Evolutionary conservation across 2,329 filamentous ascomycete genomes (phyloP), one percentile per base, ranked within the genome.

Genomic region (Alternaria burnsii): DNA sequence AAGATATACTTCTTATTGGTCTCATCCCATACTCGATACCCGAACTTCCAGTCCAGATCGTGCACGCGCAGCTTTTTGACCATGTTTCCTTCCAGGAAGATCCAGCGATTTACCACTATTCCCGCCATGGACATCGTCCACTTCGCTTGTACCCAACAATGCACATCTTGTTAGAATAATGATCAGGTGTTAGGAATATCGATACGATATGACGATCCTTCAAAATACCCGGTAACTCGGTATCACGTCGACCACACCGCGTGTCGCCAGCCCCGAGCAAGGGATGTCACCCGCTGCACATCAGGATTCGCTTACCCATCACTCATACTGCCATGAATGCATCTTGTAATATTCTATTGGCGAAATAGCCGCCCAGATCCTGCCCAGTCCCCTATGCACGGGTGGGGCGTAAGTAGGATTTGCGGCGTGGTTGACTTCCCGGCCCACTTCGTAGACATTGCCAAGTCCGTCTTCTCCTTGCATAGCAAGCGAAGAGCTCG

Each of bases 391-490:
- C 24, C 20, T 22, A 18, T 50, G 46, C 46, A 36, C 46, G 46
- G 46, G 14, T 50, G 46, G n/a, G 30, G 46, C 16, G 46, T 12
- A 18, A 22, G 32, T 12, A 26, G 46, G 46, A 50, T 50, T 50
- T 38, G 46, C 46, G 46, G 30, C 46, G 32, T 22, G 18, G 46
- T 12, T 5, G 11, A 41, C 11, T 36, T 36, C 4, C 32, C n/a
- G 18, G 34, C 30, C 46, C 46, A 22, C 46, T 48, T 24, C 46
- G 4, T 4, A 12, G 46, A 34, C 46, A 30, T 34, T 48, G 30
- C 46, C 54, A 52, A 57, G 38, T 34, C 11, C 10, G 26, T n/a
- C 16, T n/a, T 42, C 26, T 50, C 46, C 54, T 57, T 43, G 18
- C 44, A 51, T 51, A 12, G 44, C 22, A 34, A 34, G 44, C 28